Evolutionary conservation across 805 yeast species (phyloP), one percentile per base, ranked within the genome.

Genomic region (Peterozyma xylosa): DNA sequence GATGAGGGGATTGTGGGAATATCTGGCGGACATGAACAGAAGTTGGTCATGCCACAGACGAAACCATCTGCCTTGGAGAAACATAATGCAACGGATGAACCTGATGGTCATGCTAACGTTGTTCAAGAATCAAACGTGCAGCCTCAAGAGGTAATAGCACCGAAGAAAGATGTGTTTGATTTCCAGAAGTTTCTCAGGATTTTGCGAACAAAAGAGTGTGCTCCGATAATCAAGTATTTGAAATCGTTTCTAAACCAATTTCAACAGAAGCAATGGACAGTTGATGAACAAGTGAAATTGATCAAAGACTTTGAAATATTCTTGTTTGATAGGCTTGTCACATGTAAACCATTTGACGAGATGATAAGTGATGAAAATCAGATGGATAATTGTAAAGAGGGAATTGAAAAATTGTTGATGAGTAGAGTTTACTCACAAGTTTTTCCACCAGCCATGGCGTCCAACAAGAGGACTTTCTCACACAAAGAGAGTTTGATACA

Each of bases 341-440:
- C 67, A 13, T 80, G 69, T 53, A 84, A 83, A 48, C 97, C 97
- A 1, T 91, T 93, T 59, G 72, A 77, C 17, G 65, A 76, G 2
- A 72, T 87, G 67, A 67, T 62, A 37, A 79, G 78, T 14, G 27
- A 21, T 21, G 74, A 70, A 2, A 68, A 69, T 16, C 80, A 74
- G 42, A 64, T 86, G 41, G 79, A 72, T 34, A 88, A 90, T 56
- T 82, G 95, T 2, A 67, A 81, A 51, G 97, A 89, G 53, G 99
- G 99, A 0, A 71, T 93, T 53, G 99, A 93, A 61, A 93, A 93
- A 60, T 70, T 93, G 37, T 72, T 95, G 9, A 87, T 90, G 95
- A 90, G 91, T 45, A 72, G 96, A 50, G 62, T 95, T 2, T 90
- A 88, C 59, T 69, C 70, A 1, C 77, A 75, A 43, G 83, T 91